These are phyloP conservation scores for Narthecium ossifragum DNA, from an alignment of 106 monocot species.

Conservation along the genomic window DNA sequence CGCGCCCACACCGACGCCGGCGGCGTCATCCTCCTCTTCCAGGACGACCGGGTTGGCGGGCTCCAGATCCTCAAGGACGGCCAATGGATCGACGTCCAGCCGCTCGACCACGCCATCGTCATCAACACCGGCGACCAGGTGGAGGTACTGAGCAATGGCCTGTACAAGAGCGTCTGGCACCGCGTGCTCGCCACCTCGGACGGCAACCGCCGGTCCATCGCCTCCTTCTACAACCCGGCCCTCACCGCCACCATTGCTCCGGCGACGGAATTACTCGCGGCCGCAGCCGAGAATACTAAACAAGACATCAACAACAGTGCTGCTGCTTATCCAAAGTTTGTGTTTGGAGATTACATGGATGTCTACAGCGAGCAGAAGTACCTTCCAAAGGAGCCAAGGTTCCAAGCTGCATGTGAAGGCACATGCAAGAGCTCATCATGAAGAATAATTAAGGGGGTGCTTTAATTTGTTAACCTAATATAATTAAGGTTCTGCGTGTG, in stretches of 20 bases:
- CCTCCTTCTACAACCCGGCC: conserved; percentile 71
- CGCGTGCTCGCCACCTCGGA: conserved; percentile 10
- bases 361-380: conserved; percentile 49
- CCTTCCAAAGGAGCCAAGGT: conserved; percentile 40
- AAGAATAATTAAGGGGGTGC: no score
- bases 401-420: conserved; percentile 28
- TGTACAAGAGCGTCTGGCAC: conserved; percentile 31
- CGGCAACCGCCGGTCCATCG: conserved; percentile 53
- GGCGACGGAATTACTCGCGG: background rate
- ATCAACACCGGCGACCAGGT: conserved; percentile 89
- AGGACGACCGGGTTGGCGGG: conserved; percentile 38
- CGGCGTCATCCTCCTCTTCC: conserved; percentile 69
- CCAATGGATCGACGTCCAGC: conserved; percentile 69
- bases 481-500: no score
- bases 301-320: background rate
- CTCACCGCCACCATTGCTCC: conserved; percentile 46
- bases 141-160: conserved; percentile 71
- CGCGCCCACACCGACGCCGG: conserved; percentile 88
- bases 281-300: no score
- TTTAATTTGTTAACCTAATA: no score
- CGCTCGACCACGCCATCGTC: conserved; percentile 51
- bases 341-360: conserved; percentile 47
- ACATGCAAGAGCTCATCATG: no score
- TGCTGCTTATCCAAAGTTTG: conserved; percentile 20
- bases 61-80: conserved; percentile 38